A percentile compares a stretch with the other conserved stretches of the same genome.
Conservation (phyloP, 495 filamentous ascomycete genomes). For the Apodospora peruviana region DNA sequence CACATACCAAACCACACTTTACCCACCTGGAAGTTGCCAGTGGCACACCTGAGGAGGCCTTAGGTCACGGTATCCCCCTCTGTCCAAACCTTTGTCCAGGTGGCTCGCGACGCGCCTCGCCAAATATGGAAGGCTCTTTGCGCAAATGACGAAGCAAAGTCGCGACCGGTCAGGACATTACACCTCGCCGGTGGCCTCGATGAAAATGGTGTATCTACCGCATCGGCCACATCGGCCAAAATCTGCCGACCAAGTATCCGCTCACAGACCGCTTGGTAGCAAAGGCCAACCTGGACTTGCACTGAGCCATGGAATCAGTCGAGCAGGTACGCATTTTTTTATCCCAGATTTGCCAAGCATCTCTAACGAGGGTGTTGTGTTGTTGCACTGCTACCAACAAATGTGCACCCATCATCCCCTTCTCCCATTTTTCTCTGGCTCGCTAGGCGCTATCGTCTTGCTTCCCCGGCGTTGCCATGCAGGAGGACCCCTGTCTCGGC, state of each 20-base stretch:
- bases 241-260: too few relatives aligned
- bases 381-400: not conserved
- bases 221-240: too few relatives aligned
- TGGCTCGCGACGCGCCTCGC: conserved; percentile 9
- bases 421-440: not conserved
- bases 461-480: conserved; percentile 14
- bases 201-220: not conserved
- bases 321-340: not conserved
- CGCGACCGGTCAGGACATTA: not conserved
- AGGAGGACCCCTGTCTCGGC: conserved; percentile 1
- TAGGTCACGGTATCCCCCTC: too few relatives aligned
- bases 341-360: not conserved
- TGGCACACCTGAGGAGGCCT: too few relatives aligned
- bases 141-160: not conserved
- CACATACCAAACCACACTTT: not conserved
- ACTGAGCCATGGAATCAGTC: not conserved
- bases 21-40: conserved; percentile 1
- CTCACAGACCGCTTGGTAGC: not conserved
- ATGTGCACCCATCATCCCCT: not conserved
- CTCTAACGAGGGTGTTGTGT: not conserved
- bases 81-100: not conserved
- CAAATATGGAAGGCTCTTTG: conserved; percentile 4
- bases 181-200: not conserved
- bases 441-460: conserved; percentile 5
- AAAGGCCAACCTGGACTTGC: not conserved